These are phyloP conservation scores for Basidioascus undulatus DNA, from an alignment of 768 basidiomycete genomes.

Conservation along the genomic window DNA sequence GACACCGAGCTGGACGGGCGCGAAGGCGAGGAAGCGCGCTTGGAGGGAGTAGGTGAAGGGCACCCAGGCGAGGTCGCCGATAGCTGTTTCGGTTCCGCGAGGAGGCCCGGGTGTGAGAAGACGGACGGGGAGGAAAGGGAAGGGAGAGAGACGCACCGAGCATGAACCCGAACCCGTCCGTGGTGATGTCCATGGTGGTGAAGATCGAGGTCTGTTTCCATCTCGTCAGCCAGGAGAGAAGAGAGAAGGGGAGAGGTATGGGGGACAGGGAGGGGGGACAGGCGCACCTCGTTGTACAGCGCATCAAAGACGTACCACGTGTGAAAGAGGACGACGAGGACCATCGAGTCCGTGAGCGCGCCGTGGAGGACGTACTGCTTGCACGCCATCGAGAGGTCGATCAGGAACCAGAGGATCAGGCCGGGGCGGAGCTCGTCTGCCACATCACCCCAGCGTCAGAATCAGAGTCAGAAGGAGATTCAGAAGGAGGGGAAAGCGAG, in stretches of 20 bases:
- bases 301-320: slow-evolving; percentile 63
- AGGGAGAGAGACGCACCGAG: too few relatives aligned
- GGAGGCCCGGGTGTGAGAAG: too few relatives aligned
- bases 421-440: slow-evolving; percentile 79
- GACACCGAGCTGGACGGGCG: slow-evolving; percentile 50
- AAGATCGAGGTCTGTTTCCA: slow-evolving; percentile 47
- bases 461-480: too few relatives aligned
- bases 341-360: slow-evolving; percentile 58
- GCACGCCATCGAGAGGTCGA: slow-evolving; percentile 76
- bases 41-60: slow-evolving; percentile 86
- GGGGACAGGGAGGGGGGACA: slow-evolving; percentile 3
- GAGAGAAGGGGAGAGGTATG: neutral
- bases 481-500: too few relatives aligned
- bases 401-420: slow-evolving; percentile 70
- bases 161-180: slow-evolving; percentile 98
- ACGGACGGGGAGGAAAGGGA: too few relatives aligned
- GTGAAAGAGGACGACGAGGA: slow-evolving; percentile 68
- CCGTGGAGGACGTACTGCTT: slow-evolving; percentile 40
- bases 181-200: slow-evolving; percentile 92
- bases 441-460: too few relatives aligned
- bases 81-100: too few relatives aligned
- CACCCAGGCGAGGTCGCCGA: slow-evolving; percentile 81
- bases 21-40: slow-evolving; percentile 83
- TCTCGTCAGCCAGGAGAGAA: too few relatives aligned
- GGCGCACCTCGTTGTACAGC: slow-evolving; percentile 63